A percentile compares a stretch with the other conserved stretches of the same genome.
These are phyloP conservation scores for Neofusicoccum umdonicola DNA, from an alignment of 2,329 filamentous ascomycete genomes.

Conservation along the genomic window DNA sequence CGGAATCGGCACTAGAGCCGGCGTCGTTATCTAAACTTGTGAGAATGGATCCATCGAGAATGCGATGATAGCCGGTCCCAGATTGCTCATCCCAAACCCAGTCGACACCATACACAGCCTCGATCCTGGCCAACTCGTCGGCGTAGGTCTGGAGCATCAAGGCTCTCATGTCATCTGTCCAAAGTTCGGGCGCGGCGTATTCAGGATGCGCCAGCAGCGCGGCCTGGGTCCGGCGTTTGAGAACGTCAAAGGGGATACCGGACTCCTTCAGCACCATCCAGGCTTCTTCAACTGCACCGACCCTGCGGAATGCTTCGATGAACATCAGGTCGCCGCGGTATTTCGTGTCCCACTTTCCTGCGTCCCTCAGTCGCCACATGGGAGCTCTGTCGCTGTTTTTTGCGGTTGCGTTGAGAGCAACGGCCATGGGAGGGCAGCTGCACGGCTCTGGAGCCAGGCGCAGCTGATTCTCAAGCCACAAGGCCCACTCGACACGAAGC, in stretches of 20 bases:
- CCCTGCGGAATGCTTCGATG: background rate
- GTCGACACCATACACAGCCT: background rate
- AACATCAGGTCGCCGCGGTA: background rate
- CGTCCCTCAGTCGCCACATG: background rate
- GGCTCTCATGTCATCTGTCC: background rate
- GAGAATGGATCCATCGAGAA: background rate
- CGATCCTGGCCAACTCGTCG: background rate
- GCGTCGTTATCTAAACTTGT: background rate
- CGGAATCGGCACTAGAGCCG: too few species aligned
- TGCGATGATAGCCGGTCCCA: background rate
- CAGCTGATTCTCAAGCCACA: background rate
- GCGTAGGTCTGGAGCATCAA: background rate
- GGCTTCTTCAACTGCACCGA: background rate
- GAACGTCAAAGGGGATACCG: background rate
- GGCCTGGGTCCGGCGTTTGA: background rate
- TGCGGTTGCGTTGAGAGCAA: too few species aligned
- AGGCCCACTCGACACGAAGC: background rate
- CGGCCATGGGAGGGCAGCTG: background rate
- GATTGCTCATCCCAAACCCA: conserved; percentile 1
- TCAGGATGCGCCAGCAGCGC: conserved; percentile 6
- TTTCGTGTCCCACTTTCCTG: background rate
- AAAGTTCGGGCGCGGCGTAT: background rate
- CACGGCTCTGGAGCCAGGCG: background rate
- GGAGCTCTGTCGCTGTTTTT: background rate
- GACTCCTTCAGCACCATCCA: background rate